phyloP scores from a whole-genome alignment of 106 monocot genomes.

The Allium sativum region DNA sequence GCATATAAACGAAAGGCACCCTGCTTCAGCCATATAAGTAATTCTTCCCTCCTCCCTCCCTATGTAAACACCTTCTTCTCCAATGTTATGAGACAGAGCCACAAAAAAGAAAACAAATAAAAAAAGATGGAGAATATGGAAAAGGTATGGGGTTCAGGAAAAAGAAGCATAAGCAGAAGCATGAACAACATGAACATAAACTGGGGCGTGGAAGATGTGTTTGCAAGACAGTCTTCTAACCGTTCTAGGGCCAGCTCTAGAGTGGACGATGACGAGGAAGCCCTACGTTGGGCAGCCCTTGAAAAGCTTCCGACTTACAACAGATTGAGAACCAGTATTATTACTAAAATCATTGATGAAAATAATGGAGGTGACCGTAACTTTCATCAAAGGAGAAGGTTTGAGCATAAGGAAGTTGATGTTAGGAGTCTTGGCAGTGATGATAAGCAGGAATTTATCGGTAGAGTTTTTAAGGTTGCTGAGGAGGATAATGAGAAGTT shows the following conservation, averaged over 20 bases:
- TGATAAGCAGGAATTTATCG: constrained; percentile 63
- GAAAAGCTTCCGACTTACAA: constrained; percentile 58
- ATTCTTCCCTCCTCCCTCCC: too few relatives aligned
- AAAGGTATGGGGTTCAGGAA: constrained; percentile 38
- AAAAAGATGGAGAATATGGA: constrained; percentile 47
- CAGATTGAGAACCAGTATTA: constrained; percentile 40
- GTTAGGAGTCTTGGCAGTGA: constrained; percentile 32
- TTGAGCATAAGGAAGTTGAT: constrained; percentile 43
- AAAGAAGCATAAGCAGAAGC: constrained; percentile 23
- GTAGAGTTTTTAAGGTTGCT: constrained; percentile 42
- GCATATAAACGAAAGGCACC: too few relatives aligned
- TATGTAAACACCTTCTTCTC: too few relatives aligned
- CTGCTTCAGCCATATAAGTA: too few relatives aligned
- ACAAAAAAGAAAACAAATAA: neutral
- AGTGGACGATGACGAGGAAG: constrained; percentile 48
- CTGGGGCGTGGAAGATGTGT: constrained; percentile 41
- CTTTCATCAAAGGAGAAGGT: neutral
- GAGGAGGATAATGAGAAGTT: constrained; percentile 63
- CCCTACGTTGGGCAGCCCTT: constrained; percentile 59
- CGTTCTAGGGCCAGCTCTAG: constrained; percentile 4
- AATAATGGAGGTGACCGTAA: neutral
- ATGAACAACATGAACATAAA: constrained; percentile 20
- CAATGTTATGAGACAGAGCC: neutral
- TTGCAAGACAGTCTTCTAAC: neutral
- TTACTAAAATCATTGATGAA: constrained; percentile 13